These are phyloP conservation scores for Chlorencoelia australis DNA, from an alignment of 2,329 filamentous ascomycete genomes.

Conservation along the genomic window DNA sequence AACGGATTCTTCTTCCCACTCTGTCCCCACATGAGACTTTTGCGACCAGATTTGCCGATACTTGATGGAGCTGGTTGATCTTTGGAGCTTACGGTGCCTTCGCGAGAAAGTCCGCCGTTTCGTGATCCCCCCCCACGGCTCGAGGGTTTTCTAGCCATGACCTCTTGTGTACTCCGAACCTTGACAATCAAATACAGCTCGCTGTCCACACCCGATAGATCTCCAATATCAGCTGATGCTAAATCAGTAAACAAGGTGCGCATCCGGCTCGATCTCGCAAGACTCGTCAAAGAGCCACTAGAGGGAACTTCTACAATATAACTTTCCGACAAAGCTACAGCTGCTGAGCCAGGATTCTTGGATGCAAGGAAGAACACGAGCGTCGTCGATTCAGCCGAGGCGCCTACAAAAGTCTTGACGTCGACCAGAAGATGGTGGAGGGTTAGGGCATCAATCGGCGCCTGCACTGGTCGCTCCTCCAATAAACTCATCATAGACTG, in stretches of 20 bases:
- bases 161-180: constrained; percentile 35
- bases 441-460: constrained; percentile 52
- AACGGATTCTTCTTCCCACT: constrained; percentile 45
- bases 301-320: constrained; percentile 71
- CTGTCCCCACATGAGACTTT: constrained; percentile 61
- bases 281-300: constrained; percentile 57
- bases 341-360: constrained; percentile 52
- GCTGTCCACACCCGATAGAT: constrained; percentile 50
- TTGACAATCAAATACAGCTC: constrained; percentile 79
- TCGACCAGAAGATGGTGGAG: constrained; percentile 78
- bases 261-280: constrained; percentile 56
- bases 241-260: constrained; percentile 85
- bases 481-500: constrained; percentile 95
- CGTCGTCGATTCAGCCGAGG: constrained; percentile 63
- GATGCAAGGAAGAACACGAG: constrained; percentile 70
- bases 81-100: constrained; percentile 13
- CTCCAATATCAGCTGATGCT: constrained; percentile 44
- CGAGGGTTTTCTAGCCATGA: constrained; percentile 18
- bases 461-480: constrained; percentile 67
- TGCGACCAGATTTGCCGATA: constrained; percentile 42
- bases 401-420: constrained; percentile 70
- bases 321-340: constrained; percentile 68
- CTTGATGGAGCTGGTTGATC: constrained; percentile 34
- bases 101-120: constrained; percentile 14
- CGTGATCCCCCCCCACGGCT: constrained; percentile 17